These are phyloP conservation scores for Panaeolus papilionaceus DNA, from an alignment of 768 basidiomycete species.

Conservation along the genomic window DNA sequence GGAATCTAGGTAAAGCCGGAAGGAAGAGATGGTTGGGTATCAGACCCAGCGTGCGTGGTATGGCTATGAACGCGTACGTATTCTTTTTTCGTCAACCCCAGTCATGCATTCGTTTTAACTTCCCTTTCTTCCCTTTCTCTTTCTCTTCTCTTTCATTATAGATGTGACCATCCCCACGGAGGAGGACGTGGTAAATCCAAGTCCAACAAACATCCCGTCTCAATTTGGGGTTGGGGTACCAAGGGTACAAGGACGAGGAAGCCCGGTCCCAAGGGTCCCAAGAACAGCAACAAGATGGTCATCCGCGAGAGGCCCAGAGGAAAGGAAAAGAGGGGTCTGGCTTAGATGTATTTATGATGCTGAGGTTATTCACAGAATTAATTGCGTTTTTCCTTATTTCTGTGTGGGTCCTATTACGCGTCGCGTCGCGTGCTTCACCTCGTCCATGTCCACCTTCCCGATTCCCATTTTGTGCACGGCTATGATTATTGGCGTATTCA, in stretches of 20 bases:
- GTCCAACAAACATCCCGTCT: slow-evolving; percentile 92
- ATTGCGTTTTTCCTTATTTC: neutral
- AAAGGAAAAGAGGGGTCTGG: slow-evolving; percentile 52
- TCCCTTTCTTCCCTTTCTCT: neutral
- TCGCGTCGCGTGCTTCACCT: neutral
- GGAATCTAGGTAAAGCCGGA: slow-evolving; percentile 91
- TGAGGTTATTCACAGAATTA: slow-evolving; percentile 1
- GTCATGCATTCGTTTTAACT: too few relatives aligned
- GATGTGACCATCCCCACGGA: slow-evolving; percentile 93
- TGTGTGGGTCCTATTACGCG: neutral
- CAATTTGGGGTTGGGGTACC: slow-evolving; percentile 91
- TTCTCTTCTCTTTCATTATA: slow-evolving; percentile 32
- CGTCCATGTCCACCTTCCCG: too few relatives aligned
- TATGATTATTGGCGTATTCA: neutral
- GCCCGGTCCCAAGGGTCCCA: slow-evolving; percentile 89
- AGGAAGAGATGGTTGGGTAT: slow-evolving; percentile 86
- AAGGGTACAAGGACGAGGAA: slow-evolving; percentile 94
- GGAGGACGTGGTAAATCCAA: slow-evolving; percentile 98
- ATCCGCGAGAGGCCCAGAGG: slow-evolving; percentile 86
- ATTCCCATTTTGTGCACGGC: neutral
- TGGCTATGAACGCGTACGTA: slow-evolving; percentile 94
- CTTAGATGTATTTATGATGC: slow-evolving; percentile 28
- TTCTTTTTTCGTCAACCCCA: too few relatives aligned
- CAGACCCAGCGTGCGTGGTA: slow-evolving; percentile 88
- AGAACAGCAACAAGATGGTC: slow-evolving; percentile 91